Evolutionary conservation across 202 grass and related monocot genomes (phyloP), one percentile per base, ranked within the genome.

Genomic region (Panicum virgatum): DNA sequence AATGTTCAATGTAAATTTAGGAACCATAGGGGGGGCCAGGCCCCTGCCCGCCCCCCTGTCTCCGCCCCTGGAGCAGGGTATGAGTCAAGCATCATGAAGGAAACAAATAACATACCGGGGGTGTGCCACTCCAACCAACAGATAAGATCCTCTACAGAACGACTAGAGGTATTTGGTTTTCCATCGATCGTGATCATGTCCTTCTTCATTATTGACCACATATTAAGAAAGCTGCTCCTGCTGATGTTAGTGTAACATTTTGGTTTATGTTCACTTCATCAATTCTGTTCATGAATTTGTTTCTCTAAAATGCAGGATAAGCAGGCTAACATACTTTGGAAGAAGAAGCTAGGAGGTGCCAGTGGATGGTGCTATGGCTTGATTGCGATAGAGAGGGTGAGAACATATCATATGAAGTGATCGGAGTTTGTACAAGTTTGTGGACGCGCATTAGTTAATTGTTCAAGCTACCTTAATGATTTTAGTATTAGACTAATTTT

Each of bases 361-460:
- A 93, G 22, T 98, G 95, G 95, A 88, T 98, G 77, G 86, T 94
- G 67, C 71, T 94, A 75, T 98, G 95, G 95, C 95, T 98, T 72
- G 95, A 98, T 78, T 98, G 95, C 83, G 92, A 98, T 80, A 92
- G 95, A 89, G 95, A 98, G 88, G 95, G 95, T 20, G 95, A 98
- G 52, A 98, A 98, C 80, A 98, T 98, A 73, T 88, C 95, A 83
- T 94, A 88, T 65, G 95, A 98, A 88, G 95, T 98, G 63, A 69
- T 98, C 62, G 90, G 94, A 23, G 87, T 98, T 62, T 94, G 95
- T 81, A 77, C 86, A 50, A 63, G 85, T 68, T n/a, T n/a, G n/a
- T n/a, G n/a, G n/a, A n/a, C n/a, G n/a, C n/a, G n/a, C n/a, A n/a
- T n/a, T n/a, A n/a, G n/a, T n/a, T n/a, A n/a, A n/a, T n/a, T n/a